A percentile compares a stretch with the other conserved stretches of the same genome.
Conservation (phyloP, 371 early-diverging fungal genomes). For the Mucor plumbeus region DNA sequence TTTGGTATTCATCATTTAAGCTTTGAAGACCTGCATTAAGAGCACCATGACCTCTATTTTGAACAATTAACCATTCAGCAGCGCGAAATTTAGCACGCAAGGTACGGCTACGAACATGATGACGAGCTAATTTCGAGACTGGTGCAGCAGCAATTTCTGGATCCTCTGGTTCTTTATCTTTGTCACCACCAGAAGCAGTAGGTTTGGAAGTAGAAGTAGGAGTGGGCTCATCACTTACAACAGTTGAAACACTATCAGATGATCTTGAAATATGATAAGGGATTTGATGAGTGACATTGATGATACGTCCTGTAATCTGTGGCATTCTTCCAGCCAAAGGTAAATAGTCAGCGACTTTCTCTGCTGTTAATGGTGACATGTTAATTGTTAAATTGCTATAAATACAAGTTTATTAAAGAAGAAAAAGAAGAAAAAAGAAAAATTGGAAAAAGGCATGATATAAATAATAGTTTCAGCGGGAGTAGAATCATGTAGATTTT, state of each 20-base stretch:
- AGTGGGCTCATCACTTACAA: conserved; percentile 12
- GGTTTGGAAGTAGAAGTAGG: conserved; percentile 14
- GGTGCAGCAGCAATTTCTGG: conserved; percentile 34
- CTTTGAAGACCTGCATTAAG: conserved; percentile 71
- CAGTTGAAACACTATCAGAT: conserved; percentile 6
- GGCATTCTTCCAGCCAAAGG: conserved; percentile 36
- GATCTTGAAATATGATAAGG: conserved; percentile 39
- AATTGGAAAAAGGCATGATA: neutral
- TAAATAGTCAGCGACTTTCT: conserved; percentile 34
- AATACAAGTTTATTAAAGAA: neutral
- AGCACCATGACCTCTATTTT: conserved; percentile 72
- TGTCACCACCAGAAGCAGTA: neutral
- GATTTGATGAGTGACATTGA: conserved; percentile 42
- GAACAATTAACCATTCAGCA: conserved; percentile 43
- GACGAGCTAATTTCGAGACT: conserved; percentile 37
- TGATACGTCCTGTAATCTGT: conserved; percentile 40
- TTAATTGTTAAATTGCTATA: neutral
- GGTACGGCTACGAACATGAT: conserved; percentile 30
- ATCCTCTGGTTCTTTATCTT: conserved; percentile 10
- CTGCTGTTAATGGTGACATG: conserved; percentile 25
- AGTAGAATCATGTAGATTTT: neutral
- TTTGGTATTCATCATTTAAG: conserved; percentile 49
- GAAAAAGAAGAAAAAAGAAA: conserved; percentile 4
- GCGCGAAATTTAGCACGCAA: conserved; percentile 35
- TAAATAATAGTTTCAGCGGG: conserved; percentile 1